Evolutionary conservation across 176 grass and related monocot species (phyloP), one percentile per base, ranked within the genome.

Genomic region (Echinochloa phyllopogon): DNA sequence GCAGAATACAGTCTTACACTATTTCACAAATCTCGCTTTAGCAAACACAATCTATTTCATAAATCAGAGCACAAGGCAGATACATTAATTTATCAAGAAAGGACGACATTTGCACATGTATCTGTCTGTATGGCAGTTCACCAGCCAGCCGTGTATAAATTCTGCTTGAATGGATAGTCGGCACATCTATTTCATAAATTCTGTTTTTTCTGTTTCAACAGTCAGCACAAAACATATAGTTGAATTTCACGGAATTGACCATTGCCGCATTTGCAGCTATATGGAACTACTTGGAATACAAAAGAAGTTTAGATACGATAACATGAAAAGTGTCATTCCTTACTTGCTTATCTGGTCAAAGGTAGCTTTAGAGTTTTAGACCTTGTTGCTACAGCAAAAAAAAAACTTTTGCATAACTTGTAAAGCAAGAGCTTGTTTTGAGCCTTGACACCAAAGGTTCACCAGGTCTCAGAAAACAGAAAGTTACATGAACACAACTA

Each of bases 21-120:
- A 45, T 24, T 11, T 12, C 58, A 40, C 47, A 81, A 48, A 68
- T 74, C 23, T 70, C 64, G 55, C 74, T 57, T n/a, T n/a, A 82
- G 14, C 16, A 82, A 76, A 75, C 33, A 25, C 13, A 62, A 62
- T 52, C 9, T 5, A 58, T n/a, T 58, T 23, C 56, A 58, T 8
- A 58, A 58, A 58, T 23, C 56, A 58, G 56, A 58, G 21, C 21
- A 50, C 10, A 59, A 21, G 39, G 50, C 13, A 60, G 60, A 36
- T 7, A 59, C 5, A 17, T 27, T 74, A 38, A 56, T 68, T 82
- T 67, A 10, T 76, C 6, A 77, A 51, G 24, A 27, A 15, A 58
- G 2, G 25, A 69, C 13, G 52, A 55, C 20, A 55, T 18, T 55
- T 49, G 5, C 27, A 63, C 6, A 74, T 23, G 16, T 63, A 74